A percentile compares a stretch with the other conserved stretches of the same genome.
Evolutionary conservation across 1,284 basidiomycete genomes (phyloP).

Genomic region (Ceratobasidium sp.): DNA sequence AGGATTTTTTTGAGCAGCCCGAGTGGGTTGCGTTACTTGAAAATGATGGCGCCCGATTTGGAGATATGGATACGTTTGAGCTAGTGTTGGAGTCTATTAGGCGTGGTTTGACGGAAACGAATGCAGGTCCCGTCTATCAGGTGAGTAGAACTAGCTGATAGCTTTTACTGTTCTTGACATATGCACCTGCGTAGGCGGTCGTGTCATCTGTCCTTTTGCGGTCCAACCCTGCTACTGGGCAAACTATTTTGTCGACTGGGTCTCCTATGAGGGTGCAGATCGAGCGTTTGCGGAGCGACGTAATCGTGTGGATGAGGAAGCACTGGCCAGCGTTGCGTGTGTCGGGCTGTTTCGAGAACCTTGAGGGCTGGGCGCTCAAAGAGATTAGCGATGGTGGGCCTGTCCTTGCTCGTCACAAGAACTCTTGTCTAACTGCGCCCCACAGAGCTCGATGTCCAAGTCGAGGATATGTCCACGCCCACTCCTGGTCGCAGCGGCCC

Average conservation of each 20-base stretch:
- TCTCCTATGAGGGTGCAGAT: slow-evolving; percentile 75
- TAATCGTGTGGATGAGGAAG: slow-evolving; percentile 71
- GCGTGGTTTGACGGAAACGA: slow-evolving; percentile 69
- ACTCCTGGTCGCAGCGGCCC: slow-evolving; percentile 29
- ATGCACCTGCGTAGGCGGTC: slow-evolving; percentile 66
- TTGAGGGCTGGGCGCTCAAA: slow-evolving; percentile 88
- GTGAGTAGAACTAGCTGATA: slow-evolving; percentile 57
- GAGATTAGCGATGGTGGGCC: slow-evolving; percentile 83
- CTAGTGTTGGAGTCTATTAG: slow-evolving; percentile 75
- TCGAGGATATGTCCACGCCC: slow-evolving; percentile 65
- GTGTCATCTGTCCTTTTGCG: slow-evolving; percentile 80
- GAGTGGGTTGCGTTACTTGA: slow-evolving; percentile 82
- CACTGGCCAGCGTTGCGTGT: slow-evolving; percentile 83
- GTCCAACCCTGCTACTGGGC: slow-evolving; percentile 69
- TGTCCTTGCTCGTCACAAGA: slow-evolving; percentile 28
- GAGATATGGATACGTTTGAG: slow-evolving; percentile 78
- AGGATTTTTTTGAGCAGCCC: slow-evolving; percentile 71
- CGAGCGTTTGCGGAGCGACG: slow-evolving; percentile 75
- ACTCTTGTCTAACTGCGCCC: slow-evolving; percentile 28
- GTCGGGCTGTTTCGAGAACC: slow-evolving; percentile 80
- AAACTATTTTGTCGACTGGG: slow-evolving; percentile 72
- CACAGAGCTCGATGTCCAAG: slow-evolving; percentile 81
- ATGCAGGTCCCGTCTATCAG: slow-evolving; percentile 80
- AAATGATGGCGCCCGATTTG: slow-evolving; percentile 75
- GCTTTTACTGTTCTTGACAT: background rate